Evolutionary conservation across 306 rosid genomes (phyloP), one percentile per base, ranked within the genome.

Genomic region (Acacia confusa): DNA sequence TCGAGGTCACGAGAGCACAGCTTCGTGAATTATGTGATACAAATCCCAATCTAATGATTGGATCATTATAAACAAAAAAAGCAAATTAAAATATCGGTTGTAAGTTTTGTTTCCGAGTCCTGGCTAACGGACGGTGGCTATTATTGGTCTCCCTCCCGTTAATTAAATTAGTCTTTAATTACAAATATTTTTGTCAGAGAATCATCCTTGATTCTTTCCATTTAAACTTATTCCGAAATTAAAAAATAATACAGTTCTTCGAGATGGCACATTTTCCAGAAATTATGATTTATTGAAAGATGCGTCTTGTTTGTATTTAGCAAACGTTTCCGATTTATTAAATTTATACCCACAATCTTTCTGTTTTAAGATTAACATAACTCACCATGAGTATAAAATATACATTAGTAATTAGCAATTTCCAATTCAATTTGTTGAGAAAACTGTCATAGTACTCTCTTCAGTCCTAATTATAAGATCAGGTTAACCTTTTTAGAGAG

Each of bases 11-110:
- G 14, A 44, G 57, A 70, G 19, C 75, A 44, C 34, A 13, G 38
- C 75, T 12, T 41, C 55, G 34, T 22, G 48, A 60, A 60, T 70
- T 43, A 48, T 43, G 48, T 43, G 27, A 43, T 16, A 24, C 36
- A 43, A 43, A 24, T 60, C 66, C 66, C 16, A 11, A 7, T 72
- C 25, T 32, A 73, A 73, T 73, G 65, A 73, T 73, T 73, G 64
- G 64, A 19, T 73, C 19, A 30, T 28, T 30, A 30, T n/a, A 69
- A 69, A 44, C 27, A 69, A 69, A 69, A 68, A 68, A 68, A 68
- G 6, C 19, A 40, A 40, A 36, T 36, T 36, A 36, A 36, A 6
- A 69, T 22, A 20, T 4, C 52, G 55, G 17, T 47, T 20, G 43
- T 47, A 15, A 19, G 28, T 32, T 74, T 52, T 74, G 78, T 74